phyloP scores from a whole-genome alignment of 202 grass and related monocot genomes.

The Digitaria exilis region DNA sequence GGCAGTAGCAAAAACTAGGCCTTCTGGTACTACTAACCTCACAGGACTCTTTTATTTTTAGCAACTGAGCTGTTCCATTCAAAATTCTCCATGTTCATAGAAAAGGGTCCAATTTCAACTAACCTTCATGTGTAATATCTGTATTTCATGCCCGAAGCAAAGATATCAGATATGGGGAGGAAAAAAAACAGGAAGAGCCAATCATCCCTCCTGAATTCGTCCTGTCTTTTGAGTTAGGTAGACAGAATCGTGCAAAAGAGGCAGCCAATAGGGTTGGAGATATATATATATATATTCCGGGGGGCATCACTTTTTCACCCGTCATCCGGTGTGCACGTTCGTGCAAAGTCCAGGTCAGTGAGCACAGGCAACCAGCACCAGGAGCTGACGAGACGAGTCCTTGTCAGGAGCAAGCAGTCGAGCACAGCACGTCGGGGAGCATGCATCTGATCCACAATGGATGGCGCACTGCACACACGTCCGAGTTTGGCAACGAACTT shows the following conservation, averaged over 20 bases:
- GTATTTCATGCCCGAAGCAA: not conserved
- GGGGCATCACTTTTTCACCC: not conserved
- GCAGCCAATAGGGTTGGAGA: constrained; percentile 1
- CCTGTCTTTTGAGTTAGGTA: not conserved
- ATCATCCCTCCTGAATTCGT: too few relatives aligned
- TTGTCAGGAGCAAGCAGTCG: not conserved
- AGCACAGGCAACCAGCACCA: not conserved
- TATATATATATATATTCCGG: constrained; percentile 40
- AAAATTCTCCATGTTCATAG: not conserved
- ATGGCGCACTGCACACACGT: not conserved
- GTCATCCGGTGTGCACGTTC: not conserved
- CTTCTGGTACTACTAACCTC: too few relatives aligned
- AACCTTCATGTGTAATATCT: not conserved
- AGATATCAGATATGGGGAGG: too few relatives aligned
- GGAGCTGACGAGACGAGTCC: not conserved
- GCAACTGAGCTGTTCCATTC: not conserved
- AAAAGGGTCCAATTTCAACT: not conserved
- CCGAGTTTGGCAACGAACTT: not conserved
- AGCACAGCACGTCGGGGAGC: too few relatives aligned
- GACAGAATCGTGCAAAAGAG: not conserved
- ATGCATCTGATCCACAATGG: not conserved
- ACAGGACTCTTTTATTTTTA: not conserved
- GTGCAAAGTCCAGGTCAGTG: not conserved
- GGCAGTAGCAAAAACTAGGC: too few relatives aligned
- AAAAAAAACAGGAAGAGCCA: not conserved